A percentile compares a stretch with the other conserved stretches of the same genome.
Conservation (phyloP, 2,329 filamentous ascomycete species). For the Calonectria pseudoturangicola region DNA sequence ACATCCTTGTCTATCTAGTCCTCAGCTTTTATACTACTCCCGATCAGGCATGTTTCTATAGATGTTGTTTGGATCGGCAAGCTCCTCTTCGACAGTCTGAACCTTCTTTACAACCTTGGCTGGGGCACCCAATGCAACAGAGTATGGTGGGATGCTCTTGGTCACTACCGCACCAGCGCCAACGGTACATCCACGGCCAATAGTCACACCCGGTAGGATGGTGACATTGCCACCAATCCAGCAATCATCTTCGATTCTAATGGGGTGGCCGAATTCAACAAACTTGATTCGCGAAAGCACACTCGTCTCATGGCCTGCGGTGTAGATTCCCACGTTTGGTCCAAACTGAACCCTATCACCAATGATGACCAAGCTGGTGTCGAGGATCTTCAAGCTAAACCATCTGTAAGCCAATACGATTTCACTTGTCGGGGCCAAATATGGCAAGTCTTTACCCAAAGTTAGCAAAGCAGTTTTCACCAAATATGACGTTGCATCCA, state of each 20-base stretch:
- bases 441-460: constrained; percentile 57
- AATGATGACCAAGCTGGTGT: constrained; percentile 82
- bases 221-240: constrained; percentile 71
- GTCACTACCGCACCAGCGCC: constrained; percentile 70
- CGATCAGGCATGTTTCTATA: constrained; percentile 55
- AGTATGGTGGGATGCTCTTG: constrained; percentile 67
- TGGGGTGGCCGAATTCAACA: constrained; percentile 67
- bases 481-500: constrained; percentile 78
- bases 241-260: constrained; percentile 71
- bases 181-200: constrained; percentile 70
- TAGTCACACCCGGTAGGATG: constrained; percentile 71
- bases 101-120: constrained; percentile 69
- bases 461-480: constrained; percentile 78
- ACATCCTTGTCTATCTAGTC: too few relatives aligned
- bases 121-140: constrained; percentile 68
- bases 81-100: constrained; percentile 58
- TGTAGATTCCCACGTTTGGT: constrained; percentile 82
- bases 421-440: not conserved
- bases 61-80: constrained; percentile 52
- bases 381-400: constrained; percentile 76
- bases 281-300: constrained; percentile 67
- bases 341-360: constrained; percentile 83
- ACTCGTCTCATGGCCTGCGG: constrained; percentile 83
- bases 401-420: not conserved
- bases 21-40: constrained; percentile 26